Evolutionary conservation across 2,329 filamentous ascomycete species (phyloP).

Genomic region (Didymella pinodella): DNA sequence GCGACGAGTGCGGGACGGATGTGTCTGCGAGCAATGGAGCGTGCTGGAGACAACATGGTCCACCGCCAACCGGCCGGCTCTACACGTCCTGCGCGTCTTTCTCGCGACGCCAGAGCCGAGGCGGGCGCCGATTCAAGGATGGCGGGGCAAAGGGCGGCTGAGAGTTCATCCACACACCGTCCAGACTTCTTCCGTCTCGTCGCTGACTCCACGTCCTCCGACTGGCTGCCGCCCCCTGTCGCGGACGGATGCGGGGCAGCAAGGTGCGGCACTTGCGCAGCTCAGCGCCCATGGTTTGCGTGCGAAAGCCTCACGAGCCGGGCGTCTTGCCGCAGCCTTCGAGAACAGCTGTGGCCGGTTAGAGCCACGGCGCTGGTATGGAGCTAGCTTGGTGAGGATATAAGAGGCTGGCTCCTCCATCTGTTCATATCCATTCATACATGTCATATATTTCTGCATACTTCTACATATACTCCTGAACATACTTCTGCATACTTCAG

Average conservation of each 20-base stretch:
- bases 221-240: conserved; percentile 64
- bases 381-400: conserved; percentile 28
- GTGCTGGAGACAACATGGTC: conserved; percentile 18
- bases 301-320: conserved; percentile 29
- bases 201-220: conserved; percentile 28
- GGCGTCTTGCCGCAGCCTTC: conserved; percentile 27
- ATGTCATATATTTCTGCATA: too few species aligned
- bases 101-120: conserved; percentile 22
- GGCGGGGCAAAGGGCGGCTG: conserved; percentile 40
- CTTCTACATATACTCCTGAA: too few species aligned
- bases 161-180: conserved; percentile 38
- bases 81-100: conserved; percentile 18
- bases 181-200: conserved; percentile 11
- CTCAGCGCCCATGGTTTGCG: conserved; percentile 12
- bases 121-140: conserved; percentile 20
- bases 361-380: conserved; percentile 34
- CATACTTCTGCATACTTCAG: not conserved
- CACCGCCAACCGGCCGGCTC: conserved; percentile 5
- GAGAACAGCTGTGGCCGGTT: conserved; percentile 26
- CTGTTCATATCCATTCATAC: too few species aligned
- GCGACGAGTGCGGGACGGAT: not conserved
- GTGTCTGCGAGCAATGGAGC: conserved; percentile 10
- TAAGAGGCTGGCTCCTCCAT: conserved; percentile 21
- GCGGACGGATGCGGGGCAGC: conserved; percentile 33
- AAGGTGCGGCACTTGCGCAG: conserved; percentile 34